Evolutionary conservation across 345 rosid species (phyloP), one percentile per base, ranked within the genome.

Genomic region (Citrus cavaleriei): DNA sequence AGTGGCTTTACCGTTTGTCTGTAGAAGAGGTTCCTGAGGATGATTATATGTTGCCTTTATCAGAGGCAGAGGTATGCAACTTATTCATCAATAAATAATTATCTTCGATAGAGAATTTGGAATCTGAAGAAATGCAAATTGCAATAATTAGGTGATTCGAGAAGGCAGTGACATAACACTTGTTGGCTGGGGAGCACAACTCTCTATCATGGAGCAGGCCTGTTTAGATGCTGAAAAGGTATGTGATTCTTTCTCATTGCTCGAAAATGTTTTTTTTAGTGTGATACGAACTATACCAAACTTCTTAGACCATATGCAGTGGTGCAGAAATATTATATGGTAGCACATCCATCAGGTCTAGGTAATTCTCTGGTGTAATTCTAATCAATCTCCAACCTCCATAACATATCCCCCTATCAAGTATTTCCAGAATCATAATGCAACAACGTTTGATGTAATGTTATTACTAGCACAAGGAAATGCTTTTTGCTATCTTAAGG

Each of bases 131-230:
- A 81, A 72, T 55, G 59, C 7, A 25, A 57, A 58, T 68, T n/a
- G 38, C 60, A 79, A n/a, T 83, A 21, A 28, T 32, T 80, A 95
- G 97, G 95, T 95, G 81, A 90, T 93, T 58, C 90, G 87, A 82
- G 87, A 93, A 83, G 98, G 98, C 82, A 90, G 77, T 67, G 98
- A 95, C 84, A 92, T 95, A 80, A 91, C 98, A 19, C 86, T 95
- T 60, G 95, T 95, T 38, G 97, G 98, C 69, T 95, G 98, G 98
- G 97, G 98, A 83, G 97, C 98, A 24, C 98, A 95, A 76, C 92
- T 95, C 59, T 80, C 98, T 6, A 25, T 93, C 24, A 91, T 95
- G 95, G 95, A 93, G 77, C 90, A 93, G 79, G 98, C 98, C 75
- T 92, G 98, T 72, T 68, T 78, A 35, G 97, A 91, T 34, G 98